Base-by-base conservation (phyloP, 2,329 filamentous ascomycete species). In the Nectriaceae sp. region DNA sequence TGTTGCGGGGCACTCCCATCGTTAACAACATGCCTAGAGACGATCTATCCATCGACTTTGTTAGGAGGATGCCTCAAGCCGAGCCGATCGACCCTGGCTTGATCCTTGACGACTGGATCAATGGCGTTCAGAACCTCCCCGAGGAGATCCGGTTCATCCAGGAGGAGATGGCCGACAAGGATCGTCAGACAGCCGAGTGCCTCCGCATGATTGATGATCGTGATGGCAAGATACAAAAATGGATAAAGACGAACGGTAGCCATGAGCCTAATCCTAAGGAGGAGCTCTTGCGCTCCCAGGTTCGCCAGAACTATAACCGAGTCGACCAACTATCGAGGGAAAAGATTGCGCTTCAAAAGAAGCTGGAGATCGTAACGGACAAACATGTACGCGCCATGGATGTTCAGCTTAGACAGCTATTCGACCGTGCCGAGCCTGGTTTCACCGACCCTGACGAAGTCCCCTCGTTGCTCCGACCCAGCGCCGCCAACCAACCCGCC, bases 121-220 rank as follows among this genome's bases (percentile, higher is more conserved):
- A 86, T 66, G 78, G 75, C 70, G 87, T 88, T 18, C 84, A 88
- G 61, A 94, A 94, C 63, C 77, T 93, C 21, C 89, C 89, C 53
- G 87, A 89, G 54, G 89, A 94, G 70, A 85, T 94, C 50, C 85
- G 86, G 18, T 91, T 92, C 72, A 79, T 93, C 53, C 87, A 92
- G 63, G 89, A 92, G 65, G 89, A 94, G 70, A 89, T 93, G 54
- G 78, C 84, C 63, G 86, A 89, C 65, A 93, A 92, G 68, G 89
- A 95, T 66, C 79, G 82, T 42, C 78, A 84, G 55, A 87, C 89
- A 57, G 76, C 82, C 63, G 84, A 89, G 40, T 85, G 86, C 65
- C 75, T 85, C 49, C 78, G 82, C 52, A 78, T 81, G 55, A 89
- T 92, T 63, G 80, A 84, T 35, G 84, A 87, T 49, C 84, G 86